phyloP scores from a whole-genome alignment of 345 rosid genomes.

The Syzygium oleosum region DNA sequence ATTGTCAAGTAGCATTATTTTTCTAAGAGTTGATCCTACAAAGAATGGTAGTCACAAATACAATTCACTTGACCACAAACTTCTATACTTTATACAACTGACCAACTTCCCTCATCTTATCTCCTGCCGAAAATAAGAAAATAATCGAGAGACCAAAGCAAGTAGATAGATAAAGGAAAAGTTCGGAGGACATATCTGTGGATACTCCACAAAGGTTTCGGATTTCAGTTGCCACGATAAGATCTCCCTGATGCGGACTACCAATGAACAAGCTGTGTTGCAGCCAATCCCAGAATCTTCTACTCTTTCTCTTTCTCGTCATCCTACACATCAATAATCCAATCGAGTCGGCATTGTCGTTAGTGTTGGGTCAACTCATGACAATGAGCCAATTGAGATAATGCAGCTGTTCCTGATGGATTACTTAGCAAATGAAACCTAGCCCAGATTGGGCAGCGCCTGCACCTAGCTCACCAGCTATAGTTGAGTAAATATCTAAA shows the following conservation, averaged over 20 bases:
- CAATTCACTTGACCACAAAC: neutral
- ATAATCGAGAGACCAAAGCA: neutral
- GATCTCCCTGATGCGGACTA: neutral
- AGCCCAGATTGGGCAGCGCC: neutral
- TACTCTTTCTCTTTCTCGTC: conserved; percentile 30
- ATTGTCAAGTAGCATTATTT: neutral
- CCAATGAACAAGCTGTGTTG: neutral
- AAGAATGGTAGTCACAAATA: neutral
- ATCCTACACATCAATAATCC: conserved; percentile 19
- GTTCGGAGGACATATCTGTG: neutral
- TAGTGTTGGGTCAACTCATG: neutral
- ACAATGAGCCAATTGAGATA: neutral
- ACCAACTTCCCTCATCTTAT: neutral
- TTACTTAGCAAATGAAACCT: neutral
- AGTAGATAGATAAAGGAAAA: neutral
- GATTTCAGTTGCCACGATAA: neutral
- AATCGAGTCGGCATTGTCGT: neutral
- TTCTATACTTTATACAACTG: neutral
- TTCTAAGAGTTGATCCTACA: neutral
- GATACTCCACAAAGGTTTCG: neutral
- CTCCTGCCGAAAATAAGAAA: neutral
- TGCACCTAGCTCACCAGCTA: neutral
- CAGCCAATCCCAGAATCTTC: neutral
- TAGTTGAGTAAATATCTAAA: neutral
- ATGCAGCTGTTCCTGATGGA: neutral